A percentile compares a stretch with the other conserved stretches of the same genome.
Conservation (phyloP, 352 stramenopile species). For the Phytopythium aichiense region DNA sequence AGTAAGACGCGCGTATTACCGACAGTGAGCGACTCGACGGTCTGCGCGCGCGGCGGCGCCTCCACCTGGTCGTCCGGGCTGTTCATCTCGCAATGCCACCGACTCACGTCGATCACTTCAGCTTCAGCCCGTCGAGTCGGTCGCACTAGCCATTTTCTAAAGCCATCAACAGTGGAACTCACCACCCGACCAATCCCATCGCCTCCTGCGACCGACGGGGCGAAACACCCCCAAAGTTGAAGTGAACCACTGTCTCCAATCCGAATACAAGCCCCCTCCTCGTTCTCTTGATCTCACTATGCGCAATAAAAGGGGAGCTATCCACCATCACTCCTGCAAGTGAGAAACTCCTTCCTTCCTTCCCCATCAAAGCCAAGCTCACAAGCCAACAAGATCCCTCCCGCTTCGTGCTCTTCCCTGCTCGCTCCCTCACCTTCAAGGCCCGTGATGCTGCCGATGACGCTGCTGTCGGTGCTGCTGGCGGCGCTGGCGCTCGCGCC, state of each 20-base stretch:
- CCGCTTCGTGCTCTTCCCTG: not conserved
- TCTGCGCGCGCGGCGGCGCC: conserved; percentile 1
- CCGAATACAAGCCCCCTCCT: not conserved
- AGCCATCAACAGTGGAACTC: not conserved
- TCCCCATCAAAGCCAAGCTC: not conserved
- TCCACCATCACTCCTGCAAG: not conserved
- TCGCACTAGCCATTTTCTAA: not conserved
- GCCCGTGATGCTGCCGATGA: conserved; percentile 15
- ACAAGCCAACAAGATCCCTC: conserved; percentile 6
- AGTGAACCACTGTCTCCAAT: not conserved
- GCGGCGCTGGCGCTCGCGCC: conserved; percentile 5
- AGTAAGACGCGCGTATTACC: not conserved
- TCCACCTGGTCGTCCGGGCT: not conserved
- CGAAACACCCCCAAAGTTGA: conserved; percentile 3
- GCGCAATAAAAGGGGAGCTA: not conserved
- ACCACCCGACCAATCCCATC: not conserved
- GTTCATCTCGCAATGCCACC: not conserved
- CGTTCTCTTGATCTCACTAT: not conserved
- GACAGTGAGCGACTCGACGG: conserved; percentile 7
- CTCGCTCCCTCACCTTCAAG: not conserved
- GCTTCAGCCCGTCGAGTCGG: not conserved
- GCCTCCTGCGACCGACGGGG: not conserved
- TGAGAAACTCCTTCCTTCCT: not conserved
- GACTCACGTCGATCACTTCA: not conserved
- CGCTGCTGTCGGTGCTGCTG: conserved; percentile 21